These are phyloP conservation scores for Canavalia ensiformis DNA, from an alignment of 306 rosid species.

Conservation along the genomic window DNA sequence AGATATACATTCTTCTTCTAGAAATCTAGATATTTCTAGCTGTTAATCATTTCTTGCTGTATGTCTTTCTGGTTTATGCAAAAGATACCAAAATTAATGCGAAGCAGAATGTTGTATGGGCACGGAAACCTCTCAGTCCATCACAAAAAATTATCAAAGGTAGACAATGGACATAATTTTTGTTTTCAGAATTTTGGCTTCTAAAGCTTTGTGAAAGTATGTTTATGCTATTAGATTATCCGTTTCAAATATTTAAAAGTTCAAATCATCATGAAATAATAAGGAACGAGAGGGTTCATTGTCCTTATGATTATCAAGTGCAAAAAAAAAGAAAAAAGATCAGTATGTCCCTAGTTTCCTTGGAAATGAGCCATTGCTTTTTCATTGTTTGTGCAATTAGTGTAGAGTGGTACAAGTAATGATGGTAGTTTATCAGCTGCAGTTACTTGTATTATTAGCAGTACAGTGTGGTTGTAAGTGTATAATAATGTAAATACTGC, in stretches of 20 bases:
- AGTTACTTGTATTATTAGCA: constrained; percentile 23
- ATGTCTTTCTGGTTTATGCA: constrained; percentile 28
- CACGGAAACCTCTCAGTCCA: constrained; percentile 66
- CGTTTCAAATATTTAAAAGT: constrained; percentile 16
- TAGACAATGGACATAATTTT: constrained; percentile 26
- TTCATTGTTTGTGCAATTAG: background rate
- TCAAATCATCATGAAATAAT: constrained; percentile 11
- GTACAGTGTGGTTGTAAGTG: constrained; percentile 22
- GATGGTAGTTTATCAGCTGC: constrained; percentile 30
- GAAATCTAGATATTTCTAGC: background rate
- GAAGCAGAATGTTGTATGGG: constrained; percentile 47
- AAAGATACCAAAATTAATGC: constrained; percentile 36
- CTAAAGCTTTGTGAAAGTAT: constrained; percentile 21
- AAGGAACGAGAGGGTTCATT: background rate
- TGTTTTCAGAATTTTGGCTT: constrained; percentile 29
- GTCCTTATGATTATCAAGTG: background rate
- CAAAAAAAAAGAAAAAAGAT: background rate
- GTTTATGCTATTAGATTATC: constrained; percentile 19
- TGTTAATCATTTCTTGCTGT: background rate
- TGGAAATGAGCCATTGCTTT: background rate
- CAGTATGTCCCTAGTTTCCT: background rate
- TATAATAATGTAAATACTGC: constrained; percentile 48
- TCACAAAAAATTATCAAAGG: constrained; percentile 85
- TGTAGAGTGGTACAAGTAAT: constrained; percentile 20
- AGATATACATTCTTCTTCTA: background rate